These are phyloP conservation scores for Stagonosporopsis tanaceti DNA, from an alignment of 2,329 filamentous ascomycete species.

Conservation along the genomic window DNA sequence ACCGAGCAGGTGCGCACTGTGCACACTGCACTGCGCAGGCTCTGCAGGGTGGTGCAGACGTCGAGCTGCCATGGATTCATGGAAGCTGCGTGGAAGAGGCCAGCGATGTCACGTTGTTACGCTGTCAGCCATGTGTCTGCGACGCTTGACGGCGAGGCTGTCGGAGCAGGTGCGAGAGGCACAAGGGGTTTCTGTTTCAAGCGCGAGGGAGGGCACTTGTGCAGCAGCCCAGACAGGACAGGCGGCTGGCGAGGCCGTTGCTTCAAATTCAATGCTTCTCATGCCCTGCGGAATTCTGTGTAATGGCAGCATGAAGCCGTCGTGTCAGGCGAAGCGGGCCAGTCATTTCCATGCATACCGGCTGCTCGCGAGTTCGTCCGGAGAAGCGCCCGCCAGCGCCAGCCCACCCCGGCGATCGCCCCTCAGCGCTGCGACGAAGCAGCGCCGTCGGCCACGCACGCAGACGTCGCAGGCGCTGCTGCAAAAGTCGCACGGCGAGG, in stretches of 20 bases:
- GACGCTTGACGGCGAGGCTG: too few relatives aligned
- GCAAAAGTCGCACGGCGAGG: background rate
- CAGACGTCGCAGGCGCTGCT: background rate
- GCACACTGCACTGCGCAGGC: too few relatives aligned
- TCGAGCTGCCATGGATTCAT: background rate
- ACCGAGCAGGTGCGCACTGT: too few relatives aligned
- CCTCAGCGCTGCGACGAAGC: background rate
- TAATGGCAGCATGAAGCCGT: conserved; percentile 3
- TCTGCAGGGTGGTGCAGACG: background rate
- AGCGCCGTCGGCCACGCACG: background rate
- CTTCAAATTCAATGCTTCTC: background rate
- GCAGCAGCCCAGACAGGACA: background rate
- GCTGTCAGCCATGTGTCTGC: conserved; percentile 7
- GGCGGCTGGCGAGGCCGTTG: background rate
- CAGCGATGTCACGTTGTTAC: too few relatives aligned
- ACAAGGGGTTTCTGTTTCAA: conserved; percentile 8
- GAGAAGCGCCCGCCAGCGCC: background rate
- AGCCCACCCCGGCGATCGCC: conserved; percentile 5
- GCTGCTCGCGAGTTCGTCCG: conserved; percentile 9
- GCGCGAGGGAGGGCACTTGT: too few relatives aligned
- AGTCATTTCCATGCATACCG: background rate
- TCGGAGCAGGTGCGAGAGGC: background rate
- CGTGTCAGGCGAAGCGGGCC: background rate
- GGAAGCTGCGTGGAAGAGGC: background rate
- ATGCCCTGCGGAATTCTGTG: too few relatives aligned